phyloP scores from a whole-genome alignment of 2,329 filamentous ascomycete species.

The Ophiostoma himal-ulmi region DNA sequence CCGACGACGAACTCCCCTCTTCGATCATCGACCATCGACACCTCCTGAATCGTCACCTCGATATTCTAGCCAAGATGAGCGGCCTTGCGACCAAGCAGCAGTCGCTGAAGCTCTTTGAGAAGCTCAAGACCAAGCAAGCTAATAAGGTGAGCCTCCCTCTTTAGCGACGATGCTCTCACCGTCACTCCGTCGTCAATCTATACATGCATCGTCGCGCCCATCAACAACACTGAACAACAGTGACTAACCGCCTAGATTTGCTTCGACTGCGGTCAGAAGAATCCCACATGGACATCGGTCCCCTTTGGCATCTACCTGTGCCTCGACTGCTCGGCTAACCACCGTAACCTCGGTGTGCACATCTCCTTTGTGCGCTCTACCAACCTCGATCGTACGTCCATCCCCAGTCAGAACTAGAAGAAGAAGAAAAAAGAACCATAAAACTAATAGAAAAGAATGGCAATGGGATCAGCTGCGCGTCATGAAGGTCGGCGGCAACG shows the following conservation, averaged over 20 bases:
- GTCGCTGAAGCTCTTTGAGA: conserved; percentile 96
- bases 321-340: conserved; percentile 93
- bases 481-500: conserved; percentile 98
- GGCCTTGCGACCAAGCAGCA: conserved; percentile 81
- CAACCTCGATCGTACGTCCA: conserved; percentile 79
- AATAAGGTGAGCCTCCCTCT: conserved; percentile 64
- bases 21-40: not conserved
- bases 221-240: not conserved
- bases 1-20: not conserved
- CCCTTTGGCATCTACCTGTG: conserved; percentile 95
- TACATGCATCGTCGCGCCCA: too few relatives aligned
- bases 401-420: not conserved
- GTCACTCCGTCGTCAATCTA: not conserved
- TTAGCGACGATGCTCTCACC: not conserved
- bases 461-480: conserved; percentile 97
- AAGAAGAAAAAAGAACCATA: not conserved
- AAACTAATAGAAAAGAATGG: conserved; percentile 58
- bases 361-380: conserved; percentile 98
- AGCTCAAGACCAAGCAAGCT: conserved; percentile 85
- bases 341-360: conserved; percentile 95
- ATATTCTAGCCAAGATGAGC: conserved; percentile 47
- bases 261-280: conserved; percentile 97
- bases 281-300: conserved; percentile 96
- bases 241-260: conserved; percentile 59
- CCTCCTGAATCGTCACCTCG: not conserved